Evolutionary conservation across 2,329 filamentous ascomycete species (phyloP), one percentile per base, ranked within the genome.

Genomic region (Rhinocladiella similis): DNA sequence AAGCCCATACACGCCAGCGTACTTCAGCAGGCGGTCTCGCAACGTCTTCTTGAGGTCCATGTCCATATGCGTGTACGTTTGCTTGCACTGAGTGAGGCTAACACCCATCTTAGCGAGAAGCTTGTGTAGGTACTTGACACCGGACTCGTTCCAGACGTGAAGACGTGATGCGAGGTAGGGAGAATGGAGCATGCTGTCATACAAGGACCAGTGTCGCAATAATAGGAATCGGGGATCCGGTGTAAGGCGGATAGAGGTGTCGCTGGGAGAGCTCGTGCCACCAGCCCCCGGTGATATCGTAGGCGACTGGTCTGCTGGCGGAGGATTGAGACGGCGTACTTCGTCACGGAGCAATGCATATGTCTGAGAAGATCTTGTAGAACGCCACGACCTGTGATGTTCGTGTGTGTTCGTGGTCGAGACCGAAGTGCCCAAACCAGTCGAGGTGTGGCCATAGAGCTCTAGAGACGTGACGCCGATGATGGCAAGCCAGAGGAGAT

Each of bases 41-140:
- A 97, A 76, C 27, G 90, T 90, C 4, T 90, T 87, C 74, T 97
- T 99, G 33, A 99, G 78, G 72, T 96, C 87, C 86, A 97, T 95
- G 73, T 97, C 93, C 92, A 99, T 97, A 72, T 99, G 94, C 0
- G 91, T 91, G 70, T 97, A 99, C 69, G 86, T 93, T 73, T 97
- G 94, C 67, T 91, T 92, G 75, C 92, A 96, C 74, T 99, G 93
- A 4, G 88, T 88, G 36, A 97, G 78, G 68, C 90, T 96, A 53
- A 99, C 90, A 29, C 94, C 94, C 93, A 99, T 99, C 73, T 97
- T 99, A 42, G 94, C 94, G 2, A 99, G 81, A 0, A 99, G 82
- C 70, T 97, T 97, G 72, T 97, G 90, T 18, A 99, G 78, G 50
- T 93, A 84, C 71, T 95, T 96, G 51, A 90, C 82, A 2, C 94